Evolutionary conservation across 768 basidiomycete species (phyloP).

Genomic region (Hericium coralloides): DNA sequence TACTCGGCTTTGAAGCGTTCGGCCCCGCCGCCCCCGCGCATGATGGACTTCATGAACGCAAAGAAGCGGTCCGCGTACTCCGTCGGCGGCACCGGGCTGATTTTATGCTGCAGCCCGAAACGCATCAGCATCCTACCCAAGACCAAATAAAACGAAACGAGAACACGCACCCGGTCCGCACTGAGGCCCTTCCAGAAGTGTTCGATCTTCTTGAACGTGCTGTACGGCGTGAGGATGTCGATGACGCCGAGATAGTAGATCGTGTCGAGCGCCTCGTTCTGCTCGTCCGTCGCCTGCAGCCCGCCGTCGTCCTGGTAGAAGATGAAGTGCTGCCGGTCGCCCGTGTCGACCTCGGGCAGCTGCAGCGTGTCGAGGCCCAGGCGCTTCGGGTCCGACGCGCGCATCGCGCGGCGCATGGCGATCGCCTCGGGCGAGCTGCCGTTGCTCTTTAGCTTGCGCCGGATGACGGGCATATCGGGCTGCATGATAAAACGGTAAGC

Average conservation of each 20-base stretch:
- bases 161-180: constrained; percentile 69
- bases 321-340: constrained; percentile 65
- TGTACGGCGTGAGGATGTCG: constrained; percentile 93
- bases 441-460: constrained; percentile 51
- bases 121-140: constrained; percentile 1
- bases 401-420: constrained; percentile 80
- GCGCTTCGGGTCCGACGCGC: constrained; percentile 68
- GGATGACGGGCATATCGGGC: constrained; percentile 63
- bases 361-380: constrained; percentile 43
- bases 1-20: constrained; percentile 38
- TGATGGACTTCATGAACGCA: constrained; percentile 74
- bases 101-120: constrained; percentile 63
- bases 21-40: constrained; percentile 72
- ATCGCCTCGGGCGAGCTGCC: constrained; percentile 64
- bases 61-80: constrained; percentile 91
- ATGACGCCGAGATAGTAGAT: constrained; percentile 96
- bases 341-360: constrained; percentile 56
- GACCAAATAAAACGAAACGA: constrained; percentile 3
- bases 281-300: constrained; percentile 80
- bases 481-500: constrained; percentile 18
- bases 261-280: constrained; percentile 59
- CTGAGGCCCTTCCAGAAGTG: constrained; percentile 88
- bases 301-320: constrained; percentile 99
- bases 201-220: constrained; percentile 67
- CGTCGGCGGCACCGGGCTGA: constrained; percentile 81